Conservation (phyloP, 176 grass and related monocot species). For the Bromus sterilis region DNA sequence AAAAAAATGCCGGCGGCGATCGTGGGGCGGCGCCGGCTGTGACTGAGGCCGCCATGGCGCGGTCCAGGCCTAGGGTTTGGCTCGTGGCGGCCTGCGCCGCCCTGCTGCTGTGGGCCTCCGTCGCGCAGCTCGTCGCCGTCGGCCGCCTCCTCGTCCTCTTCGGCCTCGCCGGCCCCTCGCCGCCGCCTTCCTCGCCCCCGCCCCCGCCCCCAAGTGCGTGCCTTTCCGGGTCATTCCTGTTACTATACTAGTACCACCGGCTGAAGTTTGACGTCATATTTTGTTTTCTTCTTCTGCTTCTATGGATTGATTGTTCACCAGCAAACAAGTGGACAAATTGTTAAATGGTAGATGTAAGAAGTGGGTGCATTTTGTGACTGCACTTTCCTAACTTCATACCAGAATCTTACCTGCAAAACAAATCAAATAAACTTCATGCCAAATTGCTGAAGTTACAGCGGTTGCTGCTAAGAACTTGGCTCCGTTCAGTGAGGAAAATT, state of each 20-base stretch:
- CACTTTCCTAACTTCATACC: neutral
- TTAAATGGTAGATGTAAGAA: neutral
- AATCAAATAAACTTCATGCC: neutral
- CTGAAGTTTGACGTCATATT: neutral
- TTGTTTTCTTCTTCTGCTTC: too few relatives aligned
- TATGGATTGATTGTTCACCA: neutral
- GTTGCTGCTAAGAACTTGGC: neutral
- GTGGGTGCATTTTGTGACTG: neutral
- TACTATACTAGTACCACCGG: neutral
- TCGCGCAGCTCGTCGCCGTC: slow-evolving; percentile 56
- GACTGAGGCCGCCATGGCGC: slow-evolving; percentile 41
- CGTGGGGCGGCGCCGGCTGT: slow-evolving; percentile 7
- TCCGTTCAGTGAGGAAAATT: neutral
- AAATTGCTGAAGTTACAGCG: neutral
- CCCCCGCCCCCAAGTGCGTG: slow-evolving; percentile 46
- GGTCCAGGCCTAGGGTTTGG: slow-evolving; percentile 59
- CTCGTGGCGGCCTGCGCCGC: slow-evolving; percentile 51
- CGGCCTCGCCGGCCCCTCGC: slow-evolving; percentile 22
- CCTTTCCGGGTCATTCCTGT: neutral
- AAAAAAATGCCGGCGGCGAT: slow-evolving; percentile 12
- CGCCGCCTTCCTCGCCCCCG: slow-evolving; percentile 20
- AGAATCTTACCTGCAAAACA: neutral
- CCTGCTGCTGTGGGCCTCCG: slow-evolving; percentile 65
- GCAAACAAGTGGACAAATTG: neutral
- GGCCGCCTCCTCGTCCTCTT: slow-evolving; percentile 42